Base-by-base conservation (phyloP, 2,329 filamentous ascomycete species). In the Aspergillus phoenicis region DNA sequence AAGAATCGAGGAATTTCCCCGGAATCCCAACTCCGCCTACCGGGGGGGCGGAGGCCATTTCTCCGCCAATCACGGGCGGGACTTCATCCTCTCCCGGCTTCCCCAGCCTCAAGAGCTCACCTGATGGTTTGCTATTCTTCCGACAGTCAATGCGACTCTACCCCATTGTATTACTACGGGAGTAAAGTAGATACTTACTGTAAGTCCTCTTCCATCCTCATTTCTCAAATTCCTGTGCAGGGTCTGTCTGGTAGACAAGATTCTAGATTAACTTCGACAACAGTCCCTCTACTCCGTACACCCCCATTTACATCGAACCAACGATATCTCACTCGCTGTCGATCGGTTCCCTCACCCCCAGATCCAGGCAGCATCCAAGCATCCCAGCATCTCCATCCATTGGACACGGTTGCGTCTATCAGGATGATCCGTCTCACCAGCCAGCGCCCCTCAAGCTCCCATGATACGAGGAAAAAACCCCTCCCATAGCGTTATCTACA, bases 31-130 rank as follows among this genome's bases (percentile, higher is more conserved):
- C 63, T 63, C 58, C 61, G 54, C 61, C 53, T 56, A 28, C 63
- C 62, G 63, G 62, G 60, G 33, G 62, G 60, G 53, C 67, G 71
- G 70, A 63, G 59, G 57, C 53, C 47, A 65, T 73, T 75, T 68
- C 67, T 75, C 73, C 73, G 69, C 73, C 72, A 75, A 75, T 75
- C 62, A 73, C 6, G 17, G 20, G 26, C 28, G 39, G 17, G 26
- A 15, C 20, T 45, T 45, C n/a, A 13, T 38, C 39, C 11, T 30
- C 6, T 6, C 52, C 26, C 33, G 4, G 13, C 17, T 22, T 36
- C 30, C 26, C 47, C 24, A 28, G 47, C 47, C 47, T 49, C 24
- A 33, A 26, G 28, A 30, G 28, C 11, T 30, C 28, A 30, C 28
- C 28, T 36, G 33, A 36, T 36, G 5, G 5, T 5, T 36, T 36